Conservation (phyloP, 108 stramenopile genomes). For the Fragilaria radians region DNA sequence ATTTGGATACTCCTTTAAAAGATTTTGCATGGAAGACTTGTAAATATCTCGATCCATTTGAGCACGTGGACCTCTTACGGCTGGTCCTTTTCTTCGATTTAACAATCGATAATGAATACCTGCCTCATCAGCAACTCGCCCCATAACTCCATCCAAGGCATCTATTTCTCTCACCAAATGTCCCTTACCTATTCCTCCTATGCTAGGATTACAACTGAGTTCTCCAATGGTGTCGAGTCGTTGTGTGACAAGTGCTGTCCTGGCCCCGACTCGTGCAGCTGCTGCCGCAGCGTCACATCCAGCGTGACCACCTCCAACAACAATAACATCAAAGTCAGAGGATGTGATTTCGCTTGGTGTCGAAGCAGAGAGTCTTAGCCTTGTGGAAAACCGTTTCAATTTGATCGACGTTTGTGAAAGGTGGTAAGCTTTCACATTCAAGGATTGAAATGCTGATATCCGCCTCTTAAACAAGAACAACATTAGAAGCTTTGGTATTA, state of each 20-base stretch:
- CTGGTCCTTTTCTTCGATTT: slow-evolving; percentile 90
- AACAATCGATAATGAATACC: slow-evolving; percentile 94
- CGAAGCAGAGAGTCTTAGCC: too few species aligned
- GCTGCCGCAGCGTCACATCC: slow-evolving; percentile 97
- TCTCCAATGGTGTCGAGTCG: slow-evolving; percentile 88
- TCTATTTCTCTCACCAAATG: slow-evolving; percentile 96
- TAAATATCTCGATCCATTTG: slow-evolving; percentile 97
- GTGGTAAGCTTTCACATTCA: too few species aligned
- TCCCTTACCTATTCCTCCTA: slow-evolving; percentile 99
- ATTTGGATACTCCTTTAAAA: slow-evolving; percentile 57
- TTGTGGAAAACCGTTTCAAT: too few species aligned
- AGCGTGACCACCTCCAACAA: slow-evolving; percentile 97
- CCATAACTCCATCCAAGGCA: slow-evolving; percentile 95
- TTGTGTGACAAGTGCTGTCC: slow-evolving; percentile 91
- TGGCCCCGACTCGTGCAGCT: slow-evolving; percentile 87
- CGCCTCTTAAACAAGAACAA: too few species aligned
- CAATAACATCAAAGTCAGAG: slow-evolving; percentile 68
- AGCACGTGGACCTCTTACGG: slow-evolving; percentile 84
- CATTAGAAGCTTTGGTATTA: too few species aligned
- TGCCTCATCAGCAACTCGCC: slow-evolving; percentile 83
- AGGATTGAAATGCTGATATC: too few species aligned
- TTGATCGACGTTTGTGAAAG: too few species aligned
- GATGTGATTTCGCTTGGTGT: neutral
- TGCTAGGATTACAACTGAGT: slow-evolving; percentile 95
- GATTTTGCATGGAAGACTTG: slow-evolving; percentile 79